Percentiles rank a stretch among this genome's conserved stretches.
phyloP scores from a whole-genome alignment of 1,284 basidiomycete genomes.

The Polyporus tsugae region DNA sequence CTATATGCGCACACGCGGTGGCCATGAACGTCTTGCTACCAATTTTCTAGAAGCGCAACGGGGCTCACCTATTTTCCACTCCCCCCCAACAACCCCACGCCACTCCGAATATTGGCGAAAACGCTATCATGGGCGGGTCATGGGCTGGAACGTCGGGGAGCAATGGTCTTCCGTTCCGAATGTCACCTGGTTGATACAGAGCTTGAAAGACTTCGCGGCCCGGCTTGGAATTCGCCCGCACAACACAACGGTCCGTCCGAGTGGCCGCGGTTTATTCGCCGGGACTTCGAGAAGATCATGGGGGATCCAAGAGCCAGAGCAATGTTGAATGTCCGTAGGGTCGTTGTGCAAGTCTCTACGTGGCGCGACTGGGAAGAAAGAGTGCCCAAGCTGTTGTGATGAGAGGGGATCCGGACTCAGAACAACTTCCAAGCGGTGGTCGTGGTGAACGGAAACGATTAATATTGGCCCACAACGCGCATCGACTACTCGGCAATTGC shows the following conservation, averaged over 20 bases:
- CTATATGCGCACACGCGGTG: background rate
- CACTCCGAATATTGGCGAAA: background rate
- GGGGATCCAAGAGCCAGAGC: background rate
- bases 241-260: conserved; percentile 12
- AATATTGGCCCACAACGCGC: background rate
- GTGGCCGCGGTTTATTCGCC: background rate
- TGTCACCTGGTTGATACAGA: background rate
- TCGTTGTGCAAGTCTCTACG: background rate
- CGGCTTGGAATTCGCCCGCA: background rate
- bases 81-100: background rate
- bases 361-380: background rate
- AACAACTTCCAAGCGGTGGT: background rate
- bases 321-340: background rate
- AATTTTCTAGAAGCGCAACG: background rate
- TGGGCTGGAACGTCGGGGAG: background rate
- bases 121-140: background rate
- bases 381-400: background rate
- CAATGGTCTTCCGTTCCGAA: background rate
- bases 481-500: background rate
- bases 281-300: conserved; percentile 20
- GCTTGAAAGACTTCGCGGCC: conserved; percentile 3
- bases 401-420: background rate
- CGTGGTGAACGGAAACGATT: background rate
- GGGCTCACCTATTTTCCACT: background rate
- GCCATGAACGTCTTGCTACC: background rate